Base-by-base conservation (phyloP, 2,329 filamentous ascomycete species). In the Polytolypa hystricis region DNA sequence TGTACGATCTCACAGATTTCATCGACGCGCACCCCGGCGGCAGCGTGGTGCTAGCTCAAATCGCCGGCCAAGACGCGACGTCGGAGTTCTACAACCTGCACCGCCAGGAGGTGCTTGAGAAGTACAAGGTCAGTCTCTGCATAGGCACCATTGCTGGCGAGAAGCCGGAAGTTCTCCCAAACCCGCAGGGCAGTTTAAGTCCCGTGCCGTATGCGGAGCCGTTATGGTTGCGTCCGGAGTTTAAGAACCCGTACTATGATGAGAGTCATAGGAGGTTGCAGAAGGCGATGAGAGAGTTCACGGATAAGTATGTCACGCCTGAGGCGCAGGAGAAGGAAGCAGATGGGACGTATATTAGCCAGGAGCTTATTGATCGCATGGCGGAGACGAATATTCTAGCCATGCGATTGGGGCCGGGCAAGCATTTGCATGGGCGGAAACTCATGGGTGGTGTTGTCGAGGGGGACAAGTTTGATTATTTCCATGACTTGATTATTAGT, bases 41-140 rank as follows among this genome's bases (percentile, higher is more conserved):
- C 51, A 77, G 79, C 51, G 77, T 81, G 29, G 84, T 93, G 16
- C 74, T 93, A 25, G 71, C 74, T 37, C 84, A 93, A 61, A 74
- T 89, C 32, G 85, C 82, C 19, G 85, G 85, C 43, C 72, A 76
- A 47, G 85, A 93, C 54, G 84, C 84, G 34, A 93, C 85, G 2
- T 65, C 71, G 23, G 81, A 80, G 39, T 93, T 93, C 62, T 93
- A 93, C 73, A 93, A 93, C 66, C 77, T 94, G 36, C 86, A 94
- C 64, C 71, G 85, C 17, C 84, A 93, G 49, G 85, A 93, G 61
- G 83, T 93, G n/a, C 71, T 93, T 8, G 66, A 77, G 42, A 86
- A 86, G 58, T 93, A 93, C 67, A n/a, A n/a, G n/a, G 64, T 70
- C 31, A 69, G 74, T 50, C 71, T 93, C 12, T 80, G 74, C 59